A percentile compares a stretch with the other conserved stretches of the same genome.
These are phyloP conservation scores for Pythium aristosporum DNA, from an alignment of 352 stramenopile genomes.

Conservation along the genomic window DNA sequence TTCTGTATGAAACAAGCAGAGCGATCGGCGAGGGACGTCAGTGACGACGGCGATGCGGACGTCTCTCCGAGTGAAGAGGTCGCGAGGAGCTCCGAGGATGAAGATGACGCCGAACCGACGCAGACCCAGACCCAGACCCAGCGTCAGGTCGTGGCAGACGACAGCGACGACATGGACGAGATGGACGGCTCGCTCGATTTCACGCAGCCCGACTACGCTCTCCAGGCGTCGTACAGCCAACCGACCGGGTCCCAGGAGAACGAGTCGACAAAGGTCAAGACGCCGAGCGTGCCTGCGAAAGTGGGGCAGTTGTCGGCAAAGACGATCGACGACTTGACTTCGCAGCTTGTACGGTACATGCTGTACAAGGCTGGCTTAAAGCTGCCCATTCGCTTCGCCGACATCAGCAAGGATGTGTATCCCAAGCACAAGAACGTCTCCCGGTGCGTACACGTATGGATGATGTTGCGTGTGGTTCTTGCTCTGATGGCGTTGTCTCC, in stretches of 20 bases:
- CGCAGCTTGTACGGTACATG: conserved; percentile 79
- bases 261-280: conserved; percentile 39
- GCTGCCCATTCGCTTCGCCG: conserved; percentile 71
- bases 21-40: conserved; percentile 14
- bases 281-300: conserved; percentile 35
- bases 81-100: neutral
- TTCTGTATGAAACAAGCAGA: conserved; percentile 1
- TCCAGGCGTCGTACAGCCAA: conserved; percentile 29
- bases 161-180: conserved; percentile 35
- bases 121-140: conserved; percentile 10
- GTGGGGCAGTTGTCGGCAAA: conserved; percentile 57
- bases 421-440: conserved; percentile 80
- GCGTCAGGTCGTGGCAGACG: neutral
- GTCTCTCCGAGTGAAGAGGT: conserved; percentile 6
- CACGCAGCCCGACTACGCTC: conserved; percentile 73
- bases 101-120: conserved; percentile 5
- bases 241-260: conserved; percentile 35
- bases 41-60: conserved; percentile 10
- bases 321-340: conserved; percentile 69
- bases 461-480: neutral
- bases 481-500: neutral
- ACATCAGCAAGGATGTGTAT: conserved; percentile 85
- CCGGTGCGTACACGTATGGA: conserved; percentile 25
- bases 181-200: conserved; percentile 64
- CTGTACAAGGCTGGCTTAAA: conserved; percentile 83